Conservation (phyloP, 2,329 filamentous ascomycete genomes). For the Immersiporthe knoxdaviesiana region DNA sequence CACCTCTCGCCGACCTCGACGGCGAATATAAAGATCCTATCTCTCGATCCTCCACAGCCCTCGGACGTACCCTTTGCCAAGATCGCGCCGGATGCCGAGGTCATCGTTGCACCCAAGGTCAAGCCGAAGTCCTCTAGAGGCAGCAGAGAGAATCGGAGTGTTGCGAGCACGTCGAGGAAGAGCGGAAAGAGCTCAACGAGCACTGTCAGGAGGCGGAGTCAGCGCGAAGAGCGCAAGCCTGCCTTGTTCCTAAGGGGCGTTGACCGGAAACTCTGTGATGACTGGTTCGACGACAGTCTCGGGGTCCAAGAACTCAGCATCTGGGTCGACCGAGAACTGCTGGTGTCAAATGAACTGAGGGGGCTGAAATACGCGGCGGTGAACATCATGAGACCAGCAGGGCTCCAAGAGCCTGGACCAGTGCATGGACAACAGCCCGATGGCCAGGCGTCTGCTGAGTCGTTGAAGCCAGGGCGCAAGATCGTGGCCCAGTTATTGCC, state of each 20-base stretch:
- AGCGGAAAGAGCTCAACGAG: slow-evolving; percentile 77
- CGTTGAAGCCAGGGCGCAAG: slow-evolving; percentile 61
- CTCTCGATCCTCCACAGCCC: slow-evolving; percentile 74
- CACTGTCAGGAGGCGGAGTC: slow-evolving; percentile 56
- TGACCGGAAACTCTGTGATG: slow-evolving; percentile 68
- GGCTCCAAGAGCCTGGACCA: slow-evolving; percentile 71
- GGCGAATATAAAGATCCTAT: slow-evolving; percentile 85
- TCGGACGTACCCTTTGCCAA: slow-evolving; percentile 80
- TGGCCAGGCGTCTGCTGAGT: slow-evolving; percentile 60
- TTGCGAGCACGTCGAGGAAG: slow-evolving; percentile 76
- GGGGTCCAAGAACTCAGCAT: slow-evolving; percentile 66
- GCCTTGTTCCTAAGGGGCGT: slow-evolving; percentile 80
- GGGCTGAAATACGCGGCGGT: slow-evolving; percentile 79
- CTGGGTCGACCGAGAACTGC: slow-evolving; percentile 82
- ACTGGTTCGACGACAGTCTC: slow-evolving; percentile 77
- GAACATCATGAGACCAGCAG: slow-evolving; percentile 84
- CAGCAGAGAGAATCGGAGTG: slow-evolving; percentile 77
- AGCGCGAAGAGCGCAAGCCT: slow-evolving; percentile 67
- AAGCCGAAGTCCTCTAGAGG: slow-evolving; percentile 69
- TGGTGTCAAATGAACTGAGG: slow-evolving; percentile 72
- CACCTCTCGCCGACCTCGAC: slow-evolving; percentile 95
- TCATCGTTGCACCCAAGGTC: slow-evolving; percentile 94
- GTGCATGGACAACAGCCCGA: slow-evolving; percentile 70
- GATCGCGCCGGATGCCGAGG: slow-evolving; percentile 90
- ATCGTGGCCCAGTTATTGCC: slow-evolving; percentile 74